A percentile compares a stretch with the other conserved stretches of the same genome.
Evolutionary conservation across 2,329 filamentous ascomycete genomes (phyloP).

Genomic region (Myriosclerotinia duriaeana): DNA sequence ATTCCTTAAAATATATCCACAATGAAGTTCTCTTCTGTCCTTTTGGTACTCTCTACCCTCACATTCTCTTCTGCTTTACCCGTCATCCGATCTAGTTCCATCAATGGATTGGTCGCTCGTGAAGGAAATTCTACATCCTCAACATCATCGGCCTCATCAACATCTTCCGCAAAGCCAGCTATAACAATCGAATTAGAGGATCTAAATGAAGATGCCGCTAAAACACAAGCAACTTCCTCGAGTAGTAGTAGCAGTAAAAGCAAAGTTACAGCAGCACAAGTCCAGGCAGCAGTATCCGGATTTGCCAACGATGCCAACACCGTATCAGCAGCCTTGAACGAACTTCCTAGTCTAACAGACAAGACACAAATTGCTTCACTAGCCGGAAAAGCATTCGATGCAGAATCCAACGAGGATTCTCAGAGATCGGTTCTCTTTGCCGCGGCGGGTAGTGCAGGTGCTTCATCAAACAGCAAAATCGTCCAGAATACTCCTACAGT

Average conservation of each 20-base stretch:
- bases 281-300: constrained; percentile 28
- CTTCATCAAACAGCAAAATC: constrained; percentile 32
- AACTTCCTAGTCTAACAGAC: constrained; percentile 27
- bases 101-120: not conserved
- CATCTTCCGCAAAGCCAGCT: constrained; percentile 2
- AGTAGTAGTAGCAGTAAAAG: not conserved
- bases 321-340: constrained; percentile 33
- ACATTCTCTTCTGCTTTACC: constrained; percentile 18
- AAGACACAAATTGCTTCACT: constrained; percentile 27
- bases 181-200: not conserved
- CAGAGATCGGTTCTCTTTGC: constrained; percentile 31
- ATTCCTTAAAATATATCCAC: not conserved
- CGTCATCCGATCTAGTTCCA: not conserved
- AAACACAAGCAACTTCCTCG: not conserved
- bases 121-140: constrained; percentile 12
- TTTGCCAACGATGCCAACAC: constrained; percentile 36
- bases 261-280: constrained; percentile 20
- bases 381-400: constrained; percentile 32
- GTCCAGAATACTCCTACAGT: constrained; percentile 35
- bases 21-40: constrained; percentile 15
- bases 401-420: constrained; percentile 35
- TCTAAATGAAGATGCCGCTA: not conserved
- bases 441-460: constrained; percentile 31
- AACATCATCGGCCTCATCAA: not conserved
- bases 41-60: constrained; percentile 1